A percentile compares a stretch with the other conserved stretches of the same genome.
phyloP scores from a whole-genome alignment of 2,329 filamentous ascomycete genomes.

The Didymellaceae sp. region DNA sequence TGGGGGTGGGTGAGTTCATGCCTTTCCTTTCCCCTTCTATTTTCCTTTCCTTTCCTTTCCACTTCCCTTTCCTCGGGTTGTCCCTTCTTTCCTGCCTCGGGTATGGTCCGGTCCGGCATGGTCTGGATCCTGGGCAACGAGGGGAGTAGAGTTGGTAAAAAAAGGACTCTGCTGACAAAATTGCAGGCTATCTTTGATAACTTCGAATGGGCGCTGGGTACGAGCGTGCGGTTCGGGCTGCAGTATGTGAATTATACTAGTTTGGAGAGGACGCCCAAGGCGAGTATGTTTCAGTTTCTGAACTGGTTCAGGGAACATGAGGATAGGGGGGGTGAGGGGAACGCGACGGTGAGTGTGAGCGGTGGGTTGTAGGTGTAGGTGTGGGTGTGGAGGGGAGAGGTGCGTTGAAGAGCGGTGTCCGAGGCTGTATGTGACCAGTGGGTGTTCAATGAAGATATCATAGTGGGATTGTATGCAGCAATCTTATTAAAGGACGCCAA shows the following conservation, averaged over 20 bases:
- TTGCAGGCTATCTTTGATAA: constrained; percentile 48
- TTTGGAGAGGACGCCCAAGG: constrained; percentile 51
- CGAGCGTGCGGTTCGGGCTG: constrained; percentile 48
- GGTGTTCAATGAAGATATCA: too few relatives aligned
- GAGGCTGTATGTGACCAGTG: neutral
- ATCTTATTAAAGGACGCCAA: neutral
- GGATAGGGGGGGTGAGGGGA: constrained; percentile 29
- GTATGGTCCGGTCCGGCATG: too few relatives aligned
- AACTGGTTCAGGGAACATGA: constrained; percentile 51
- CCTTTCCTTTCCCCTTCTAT: too few relatives aligned
- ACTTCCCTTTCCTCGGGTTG: too few relatives aligned
- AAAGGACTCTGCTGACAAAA: too few relatives aligned
- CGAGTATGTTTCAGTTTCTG: constrained; percentile 52
- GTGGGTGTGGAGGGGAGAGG: constrained; percentile 7
- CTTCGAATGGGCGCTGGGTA: constrained; percentile 51
- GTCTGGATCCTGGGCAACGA: too few relatives aligned
- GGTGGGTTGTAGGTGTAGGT: too few relatives aligned
- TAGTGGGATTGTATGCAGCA: too few relatives aligned
- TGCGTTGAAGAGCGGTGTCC: neutral
- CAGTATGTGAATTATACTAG: constrained; percentile 54
- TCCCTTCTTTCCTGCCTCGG: too few relatives aligned
- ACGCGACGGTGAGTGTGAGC: constrained; percentile 32
- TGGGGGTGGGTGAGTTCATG: constrained; percentile 45
- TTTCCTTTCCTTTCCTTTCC: too few relatives aligned
- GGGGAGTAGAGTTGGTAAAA: too few relatives aligned